Evolutionary conservation across 192 early-diverging fungal genomes (phyloP), one percentile per base, ranked within the genome.

Genomic region (Podila horticola): DNA sequence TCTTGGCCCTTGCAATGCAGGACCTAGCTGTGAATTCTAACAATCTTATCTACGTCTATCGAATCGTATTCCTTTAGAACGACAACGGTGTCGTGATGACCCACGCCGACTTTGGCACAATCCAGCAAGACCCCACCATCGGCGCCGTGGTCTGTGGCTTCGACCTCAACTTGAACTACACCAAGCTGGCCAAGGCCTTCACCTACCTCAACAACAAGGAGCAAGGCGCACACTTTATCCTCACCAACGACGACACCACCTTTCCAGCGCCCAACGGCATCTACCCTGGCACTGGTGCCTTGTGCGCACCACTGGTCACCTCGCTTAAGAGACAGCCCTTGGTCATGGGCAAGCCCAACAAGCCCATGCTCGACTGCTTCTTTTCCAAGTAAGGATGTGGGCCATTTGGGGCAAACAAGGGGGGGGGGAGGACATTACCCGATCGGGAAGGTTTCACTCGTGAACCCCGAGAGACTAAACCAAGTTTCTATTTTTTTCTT

Each of bases 91-190:
- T 59, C 13, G 41, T 64, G 6, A 72, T 75, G 67, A 72, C 67
- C 17, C 82, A 73, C 31, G 30, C 48, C 0, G 66, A 85, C 49
- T 74, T 81, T 17, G 71, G 62, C 13, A 51, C n/a, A 17, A 65
- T 81, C 36, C 30, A 73, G 20, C 61, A 72, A 11, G 83, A 84
- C 38, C 87, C 90, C 5, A 65, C 66, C 11, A 88, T 99, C 58
- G 96, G 94, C 20, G 98, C 97, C 7, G 97, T 99, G 8, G 86
- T 99, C 28, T 91, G 94, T 74, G 98, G 98, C 58, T 93, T 99
- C 50, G 98, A 99, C 84, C 83, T 92, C 58, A 82, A 97, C 74
- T 87, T 99, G 74, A 97, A 96, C 74, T 99, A 97, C 83, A 88
- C 87, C 82, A 99, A 98, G 86, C 87, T 95, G 50, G 93, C 96